Conservation (phyloP, 805 yeast genomes). For the Wickerhamiella azymoides region DNA sequence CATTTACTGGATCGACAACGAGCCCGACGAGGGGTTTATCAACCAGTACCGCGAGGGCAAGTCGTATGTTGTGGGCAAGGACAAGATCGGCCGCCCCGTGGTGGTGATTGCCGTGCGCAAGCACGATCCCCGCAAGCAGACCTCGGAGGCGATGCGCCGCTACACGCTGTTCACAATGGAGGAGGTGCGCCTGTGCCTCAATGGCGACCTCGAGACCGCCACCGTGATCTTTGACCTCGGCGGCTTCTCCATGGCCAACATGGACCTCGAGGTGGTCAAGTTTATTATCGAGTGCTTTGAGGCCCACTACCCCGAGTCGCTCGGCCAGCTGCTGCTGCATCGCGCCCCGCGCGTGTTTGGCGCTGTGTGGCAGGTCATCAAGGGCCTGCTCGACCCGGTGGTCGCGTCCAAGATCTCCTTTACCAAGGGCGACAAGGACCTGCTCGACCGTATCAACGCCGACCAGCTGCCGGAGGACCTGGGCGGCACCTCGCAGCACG, state of each 20-base stretch:
- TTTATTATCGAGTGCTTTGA: constrained; percentile 82
- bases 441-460: constrained; percentile 45
- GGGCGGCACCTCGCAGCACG: constrained; percentile 58
- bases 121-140: constrained; percentile 58
- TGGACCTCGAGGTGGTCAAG: constrained; percentile 88
- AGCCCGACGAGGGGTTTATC: constrained; percentile 31
- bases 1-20: constrained; percentile 40
- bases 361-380: constrained; percentile 87
- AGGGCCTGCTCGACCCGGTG: constrained; percentile 93
- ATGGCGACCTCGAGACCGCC: constrained; percentile 65
- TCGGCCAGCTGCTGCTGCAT: constrained; percentile 74
- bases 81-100: constrained; percentile 60
- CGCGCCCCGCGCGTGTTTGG: constrained; percentile 96
- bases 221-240: constrained; percentile 76
- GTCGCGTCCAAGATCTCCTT: constrained; percentile 86
- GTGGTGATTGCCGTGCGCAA: constrained; percentile 67
- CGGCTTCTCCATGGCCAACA: constrained; percentile 77
- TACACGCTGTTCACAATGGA: constrained; percentile 71
- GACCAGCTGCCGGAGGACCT: constrained; percentile 51
- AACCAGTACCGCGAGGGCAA: constrained; percentile 51
- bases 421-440: constrained; percentile 56
- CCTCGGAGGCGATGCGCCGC: constrained; percentile 57
- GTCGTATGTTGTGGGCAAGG: constrained; percentile 62
- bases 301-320: constrained; percentile 91
- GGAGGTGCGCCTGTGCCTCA: constrained; percentile 56